phyloP scores from a whole-genome alignment of 2,329 filamentous ascomycete genomes.

The Penicillium sp. region DNA sequence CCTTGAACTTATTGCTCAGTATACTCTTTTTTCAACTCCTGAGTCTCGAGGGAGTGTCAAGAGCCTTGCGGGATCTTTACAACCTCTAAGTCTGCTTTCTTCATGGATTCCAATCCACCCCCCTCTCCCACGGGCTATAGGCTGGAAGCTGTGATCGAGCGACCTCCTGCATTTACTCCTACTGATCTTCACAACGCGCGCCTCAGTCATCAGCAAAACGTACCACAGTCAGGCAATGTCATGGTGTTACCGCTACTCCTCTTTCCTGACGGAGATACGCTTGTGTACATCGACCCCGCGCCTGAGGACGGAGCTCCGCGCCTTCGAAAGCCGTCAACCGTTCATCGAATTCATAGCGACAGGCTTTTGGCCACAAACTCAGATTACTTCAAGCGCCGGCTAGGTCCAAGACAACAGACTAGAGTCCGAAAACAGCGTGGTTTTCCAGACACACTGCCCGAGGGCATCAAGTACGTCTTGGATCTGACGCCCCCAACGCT shows the following conservation, averaged over 20 bases:
- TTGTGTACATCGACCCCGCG: constrained; percentile 37
- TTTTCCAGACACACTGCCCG: constrained; percentile 24
- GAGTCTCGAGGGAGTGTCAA: background rate
- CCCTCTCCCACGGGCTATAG: background rate
- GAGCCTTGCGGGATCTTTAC: background rate
- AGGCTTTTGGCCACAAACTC: constrained; percentile 32
- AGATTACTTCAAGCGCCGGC: constrained; percentile 29
- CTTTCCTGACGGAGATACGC: constrained; percentile 33
- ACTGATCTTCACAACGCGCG: background rate
- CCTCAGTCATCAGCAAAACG: background rate
- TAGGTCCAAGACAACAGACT: constrained; percentile 28
- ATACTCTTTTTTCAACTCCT: background rate
- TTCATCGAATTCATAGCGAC: constrained; percentile 35
- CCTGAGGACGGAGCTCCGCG: constrained; percentile 18
- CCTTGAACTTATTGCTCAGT: too few species aligned
- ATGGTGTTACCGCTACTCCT: background rate
- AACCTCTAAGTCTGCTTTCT: too few species aligned
- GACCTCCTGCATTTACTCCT: background rate
- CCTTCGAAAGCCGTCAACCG: constrained; percentile 18
- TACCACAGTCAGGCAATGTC: too few species aligned
- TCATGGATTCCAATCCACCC: background rate
- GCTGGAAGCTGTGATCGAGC: background rate
- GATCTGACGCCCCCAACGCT: constrained; percentile 63
- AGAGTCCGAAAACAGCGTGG: constrained; percentile 32
- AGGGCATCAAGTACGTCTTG: constrained; percentile 57